These are phyloP conservation scores for Vitellaria paradoxa DNA, from an alignment of 179 eudicot genomes.

Conservation along the genomic window DNA sequence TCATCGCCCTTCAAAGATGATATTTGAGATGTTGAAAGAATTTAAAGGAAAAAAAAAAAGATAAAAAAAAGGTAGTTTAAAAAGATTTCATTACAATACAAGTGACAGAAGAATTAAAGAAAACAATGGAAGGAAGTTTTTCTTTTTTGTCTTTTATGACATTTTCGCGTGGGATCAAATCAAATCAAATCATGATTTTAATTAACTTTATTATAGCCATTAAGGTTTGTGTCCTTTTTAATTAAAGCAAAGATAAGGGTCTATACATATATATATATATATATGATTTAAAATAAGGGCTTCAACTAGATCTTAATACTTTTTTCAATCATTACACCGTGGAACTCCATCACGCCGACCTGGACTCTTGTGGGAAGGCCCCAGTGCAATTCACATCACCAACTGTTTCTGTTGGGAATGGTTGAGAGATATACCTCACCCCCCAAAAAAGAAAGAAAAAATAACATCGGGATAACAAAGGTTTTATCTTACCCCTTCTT, in stretches of 20 bases:
- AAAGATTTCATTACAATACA: background rate
- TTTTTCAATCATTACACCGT: conserved; percentile 12
- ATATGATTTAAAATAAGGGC: conserved; percentile 6
- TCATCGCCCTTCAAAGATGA: background rate
- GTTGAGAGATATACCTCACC: background rate
- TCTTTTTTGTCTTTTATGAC: background rate
- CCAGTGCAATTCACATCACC: conserved; percentile 31
- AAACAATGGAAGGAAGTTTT: background rate
- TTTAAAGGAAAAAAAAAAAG: too few species aligned
- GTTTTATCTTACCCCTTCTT: conserved; percentile 2
- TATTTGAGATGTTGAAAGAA: too few species aligned
- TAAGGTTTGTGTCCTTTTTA: background rate
- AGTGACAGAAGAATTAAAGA: background rate
- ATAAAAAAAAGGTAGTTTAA: background rate
- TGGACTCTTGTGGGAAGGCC: conserved; percentile 34
- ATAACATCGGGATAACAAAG: background rate
- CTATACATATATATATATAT: too few species aligned
- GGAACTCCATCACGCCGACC: conserved; percentile 23
- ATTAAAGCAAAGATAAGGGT: background rate
- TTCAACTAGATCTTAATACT: conserved; percentile 13
- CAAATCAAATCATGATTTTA: conserved; percentile 19
- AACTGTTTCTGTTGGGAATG: conserved; percentile 36
- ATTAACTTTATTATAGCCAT: conserved; percentile 13
- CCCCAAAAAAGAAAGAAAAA: background rate
- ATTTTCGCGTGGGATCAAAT: background rate